phyloP scores from a whole-genome alignment of 2,329 filamentous ascomycete species.

The Verticillium albo-atrum region DNA sequence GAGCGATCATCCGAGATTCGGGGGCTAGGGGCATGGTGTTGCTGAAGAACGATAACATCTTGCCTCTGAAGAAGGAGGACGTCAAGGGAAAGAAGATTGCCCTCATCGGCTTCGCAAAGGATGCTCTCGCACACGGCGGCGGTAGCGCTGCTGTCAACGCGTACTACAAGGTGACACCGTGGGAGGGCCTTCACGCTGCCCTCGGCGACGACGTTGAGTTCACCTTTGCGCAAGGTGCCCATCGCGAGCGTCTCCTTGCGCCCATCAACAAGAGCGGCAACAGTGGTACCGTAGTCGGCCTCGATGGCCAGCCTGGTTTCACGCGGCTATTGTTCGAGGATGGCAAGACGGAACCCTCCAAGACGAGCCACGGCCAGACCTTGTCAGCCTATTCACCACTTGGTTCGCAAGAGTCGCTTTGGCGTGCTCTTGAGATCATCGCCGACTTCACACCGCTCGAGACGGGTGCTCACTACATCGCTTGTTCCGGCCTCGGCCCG shows the following conservation, averaged over 20 bases:
- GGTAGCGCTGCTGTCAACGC: slow-evolving; percentile 29
- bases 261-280: slow-evolving; percentile 14
- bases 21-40: slow-evolving; percentile 52
- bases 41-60: slow-evolving; percentile 53
- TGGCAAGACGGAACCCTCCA: slow-evolving; percentile 17
- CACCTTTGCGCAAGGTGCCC: slow-evolving; percentile 18
- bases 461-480: slow-evolving; percentile 25
- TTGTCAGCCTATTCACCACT: slow-evolving; percentile 19
- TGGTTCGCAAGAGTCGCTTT: slow-evolving; percentile 11
- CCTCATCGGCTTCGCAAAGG: slow-evolving; percentile 27
- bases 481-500: slow-evolving; percentile 23
- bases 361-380: slow-evolving; percentile 17
- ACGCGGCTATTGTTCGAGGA: slow-evolving; percentile 23
- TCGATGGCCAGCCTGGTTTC: slow-evolving; percentile 27
- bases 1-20: slow-evolving; percentile 17
- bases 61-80: slow-evolving; percentile 41
- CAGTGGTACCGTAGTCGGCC: slow-evolving; percentile 20
- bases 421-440: slow-evolving; percentile 22
- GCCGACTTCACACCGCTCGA: slow-evolving; percentile 24
- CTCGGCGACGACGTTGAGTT: slow-evolving; percentile 20
- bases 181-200: slow-evolving; percentile 23
- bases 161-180: slow-evolving; percentile 29
- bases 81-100: slow-evolving; percentile 26
- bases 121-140: slow-evolving; percentile 29
- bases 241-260: slow-evolving; percentile 15